These are phyloP conservation scores for Nicotiana noctiflora DNA, from an alignment of 257 asterid species.

Conservation along the genomic window DNA sequence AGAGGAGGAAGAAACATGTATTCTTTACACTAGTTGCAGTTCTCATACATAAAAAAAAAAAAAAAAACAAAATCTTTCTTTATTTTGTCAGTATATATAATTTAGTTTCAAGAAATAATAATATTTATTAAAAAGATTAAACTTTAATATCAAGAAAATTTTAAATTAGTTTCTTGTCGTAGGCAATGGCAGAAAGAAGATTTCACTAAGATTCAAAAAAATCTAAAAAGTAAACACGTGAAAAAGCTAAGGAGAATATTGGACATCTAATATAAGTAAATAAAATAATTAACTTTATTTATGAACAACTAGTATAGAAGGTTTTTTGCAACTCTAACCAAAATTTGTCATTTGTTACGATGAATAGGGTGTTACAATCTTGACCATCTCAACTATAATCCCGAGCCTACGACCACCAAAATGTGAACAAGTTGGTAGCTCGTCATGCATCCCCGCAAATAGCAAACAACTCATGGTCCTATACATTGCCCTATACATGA, in stretches of 20 bases:
- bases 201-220: too few relatives aligned
- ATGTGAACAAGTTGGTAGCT: constrained; percentile 38
- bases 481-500: constrained; percentile 51
- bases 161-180: too few relatives aligned
- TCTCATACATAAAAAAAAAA: too few relatives aligned
- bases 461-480: constrained; percentile 49
- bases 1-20: neutral
- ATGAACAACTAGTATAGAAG: too few relatives aligned
- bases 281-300: too few relatives aligned
- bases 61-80: neutral
- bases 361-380: constrained; percentile 62
- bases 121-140: neutral
- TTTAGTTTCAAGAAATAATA: neutral
- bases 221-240: too few relatives aligned
- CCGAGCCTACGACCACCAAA: constrained; percentile 67
- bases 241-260: too few relatives aligned
- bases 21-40: neutral
- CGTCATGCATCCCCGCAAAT: constrained; percentile 53
- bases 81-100: too few relatives aligned
- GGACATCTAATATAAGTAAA: too few relatives aligned
- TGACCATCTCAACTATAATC: constrained; percentile 65
- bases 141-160: neutral
- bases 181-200: too few relatives aligned
- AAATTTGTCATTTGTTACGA: neutral
- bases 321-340: too few relatives aligned